Percentiles rank a stretch among this genome's conserved stretches.
These are phyloP conservation scores for Aureobasidium lini DNA, from an alignment of 2,329 filamentous ascomycete species.

Conservation along the genomic window DNA sequence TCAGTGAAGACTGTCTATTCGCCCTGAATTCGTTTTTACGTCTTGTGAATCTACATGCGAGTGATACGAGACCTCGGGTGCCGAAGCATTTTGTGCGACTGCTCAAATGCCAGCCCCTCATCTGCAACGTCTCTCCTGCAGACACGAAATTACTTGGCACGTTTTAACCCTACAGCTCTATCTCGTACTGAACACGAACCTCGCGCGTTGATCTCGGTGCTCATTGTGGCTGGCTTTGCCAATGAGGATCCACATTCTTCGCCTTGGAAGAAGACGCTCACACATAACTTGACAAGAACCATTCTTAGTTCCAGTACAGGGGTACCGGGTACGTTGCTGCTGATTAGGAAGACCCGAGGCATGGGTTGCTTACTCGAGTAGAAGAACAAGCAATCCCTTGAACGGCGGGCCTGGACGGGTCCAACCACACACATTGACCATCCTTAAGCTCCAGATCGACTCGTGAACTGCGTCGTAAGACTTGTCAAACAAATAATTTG, in stretches of 20 bases:
- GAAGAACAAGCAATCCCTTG: too few species aligned
- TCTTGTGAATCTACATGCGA: background rate
- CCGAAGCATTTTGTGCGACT: background rate
- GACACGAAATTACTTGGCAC: background rate
- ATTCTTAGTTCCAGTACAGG: background rate
- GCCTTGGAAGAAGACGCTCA: background rate
- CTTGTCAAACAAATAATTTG: background rate
- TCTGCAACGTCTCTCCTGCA: background rate
- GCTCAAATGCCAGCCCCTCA: background rate
- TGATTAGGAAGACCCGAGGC: too few species aligned
- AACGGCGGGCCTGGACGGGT: too few species aligned
- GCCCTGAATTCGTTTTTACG: background rate
- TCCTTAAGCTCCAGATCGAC: too few species aligned
- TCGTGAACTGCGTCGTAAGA: background rate
- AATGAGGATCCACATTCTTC: background rate
- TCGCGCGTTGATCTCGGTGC: background rate
- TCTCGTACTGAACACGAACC: background rate
- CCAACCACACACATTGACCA: too few species aligned
- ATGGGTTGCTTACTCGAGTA: too few species aligned
- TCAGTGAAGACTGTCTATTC: too few species aligned
- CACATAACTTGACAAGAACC: background rate
- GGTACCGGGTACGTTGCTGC: too few species aligned
- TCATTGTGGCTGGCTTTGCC: background rate
- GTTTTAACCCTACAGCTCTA: background rate
- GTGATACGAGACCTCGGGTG: background rate